Base-by-base conservation (phyloP, 2,329 filamentous ascomycete species). In the Exserohilum turcica region DNA sequence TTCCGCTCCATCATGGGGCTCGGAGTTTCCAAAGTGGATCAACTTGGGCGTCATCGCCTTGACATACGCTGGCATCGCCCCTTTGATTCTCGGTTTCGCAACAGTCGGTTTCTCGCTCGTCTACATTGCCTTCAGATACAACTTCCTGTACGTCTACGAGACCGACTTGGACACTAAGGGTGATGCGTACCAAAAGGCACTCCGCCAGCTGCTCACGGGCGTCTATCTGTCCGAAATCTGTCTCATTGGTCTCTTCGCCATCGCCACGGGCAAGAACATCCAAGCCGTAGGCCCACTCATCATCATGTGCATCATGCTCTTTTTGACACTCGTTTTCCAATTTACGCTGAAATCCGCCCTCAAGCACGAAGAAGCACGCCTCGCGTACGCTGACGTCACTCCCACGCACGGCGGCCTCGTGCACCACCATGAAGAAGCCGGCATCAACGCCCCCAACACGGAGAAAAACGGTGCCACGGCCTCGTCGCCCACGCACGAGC, bases 101-200 rank as follows among this genome's bases (percentile, higher is more conserved):
- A 71, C 71, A 6, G 62, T 80, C 12, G 78, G 78, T 13, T 67
- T 80, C 24, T 64, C 61, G 28, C 69, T 80, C 6, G 73, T 79
- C 54, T 81, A 80, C 64, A 56, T 80, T 36, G 77, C 75, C 45
- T 80, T 77, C 65, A 75, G 77, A 15, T 80, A 81, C 71, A 79
- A 79, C 54, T 71, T 80, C 58, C 73, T 81, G 9, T 81, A 79
- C 60, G 77, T 79, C 10, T 78, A 78, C 62, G 77, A 77, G 54
- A 77, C 76, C 51, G 60, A 72, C 33, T 72, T 79, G 46, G 79
- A 81, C 54, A 81, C 79, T 24, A 76, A 77, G 56, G 79, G 79
- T 35, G 73, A 73, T 13, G 73, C 74, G 2, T 81, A 80, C 61
- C 73, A 76, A 47, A 75, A 76, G 21, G 79, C 79, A 4, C 57